A percentile compares a stretch with the other conserved stretches of the same genome.
Conservation (phyloP, 2,329 filamentous ascomycete genomes). For the Colletotrichum tabaci region DNA sequence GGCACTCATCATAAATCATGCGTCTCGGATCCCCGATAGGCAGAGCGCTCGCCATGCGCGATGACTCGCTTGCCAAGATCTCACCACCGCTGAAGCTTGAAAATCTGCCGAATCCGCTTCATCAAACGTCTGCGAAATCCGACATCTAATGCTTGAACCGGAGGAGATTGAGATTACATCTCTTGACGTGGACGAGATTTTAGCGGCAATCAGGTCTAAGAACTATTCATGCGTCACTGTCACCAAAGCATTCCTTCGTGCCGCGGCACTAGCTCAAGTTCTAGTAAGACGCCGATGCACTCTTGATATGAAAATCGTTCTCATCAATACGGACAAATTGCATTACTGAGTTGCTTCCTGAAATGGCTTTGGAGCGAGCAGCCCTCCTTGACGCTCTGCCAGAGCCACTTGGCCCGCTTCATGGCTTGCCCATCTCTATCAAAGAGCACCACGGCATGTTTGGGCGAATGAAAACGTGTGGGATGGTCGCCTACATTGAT, state of each 20-base stretch:
- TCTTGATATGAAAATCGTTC: background rate
- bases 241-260: slow-evolving; percentile 4
- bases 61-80: slow-evolving; percentile 9
- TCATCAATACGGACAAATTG: slow-evolving; percentile 50
- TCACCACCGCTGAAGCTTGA: slow-evolving; percentile 1
- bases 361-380: slow-evolving; percentile 52
- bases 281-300: slow-evolving; percentile 7
- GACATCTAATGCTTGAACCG: background rate
- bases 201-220: slow-evolving; percentile 14
- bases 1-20: background rate
- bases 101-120: slow-evolving; percentile 5
- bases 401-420: slow-evolving; percentile 51
- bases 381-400: slow-evolving; percentile 52
- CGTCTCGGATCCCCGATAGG: slow-evolving; percentile 2
- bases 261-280: slow-evolving; percentile 10
- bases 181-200: background rate
- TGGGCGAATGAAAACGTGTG: slow-evolving; percentile 36
- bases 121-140: slow-evolving; percentile 2
- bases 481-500: slow-evolving; percentile 44
- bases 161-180: slow-evolving; percentile 6
- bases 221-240: slow-evolving; percentile 5
- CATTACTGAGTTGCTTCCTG: slow-evolving; percentile 53
- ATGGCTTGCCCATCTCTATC: slow-evolving; percentile 54
- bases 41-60: slow-evolving; percentile 9
- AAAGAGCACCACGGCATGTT: slow-evolving; percentile 56